Conservation (phyloP, 1,284 basidiomycete species). For the Rhodotorula glutinis region DNA sequence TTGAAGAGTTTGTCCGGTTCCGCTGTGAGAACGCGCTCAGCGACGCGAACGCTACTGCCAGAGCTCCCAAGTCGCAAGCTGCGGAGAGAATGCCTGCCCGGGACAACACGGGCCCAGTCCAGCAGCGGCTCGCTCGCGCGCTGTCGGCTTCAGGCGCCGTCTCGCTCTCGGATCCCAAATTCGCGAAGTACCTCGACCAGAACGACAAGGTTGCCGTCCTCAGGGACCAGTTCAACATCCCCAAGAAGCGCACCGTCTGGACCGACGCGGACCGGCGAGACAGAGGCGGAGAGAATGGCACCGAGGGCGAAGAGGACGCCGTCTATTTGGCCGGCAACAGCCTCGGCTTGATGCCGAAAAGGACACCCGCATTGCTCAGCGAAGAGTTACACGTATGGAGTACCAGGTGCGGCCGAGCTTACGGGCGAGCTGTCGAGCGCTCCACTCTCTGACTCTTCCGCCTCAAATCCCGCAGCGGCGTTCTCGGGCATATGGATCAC, state of each 20-base stretch:
- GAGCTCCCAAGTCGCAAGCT: too few relatives aligned
- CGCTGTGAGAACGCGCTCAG: too few relatives aligned
- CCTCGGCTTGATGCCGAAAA: slow-evolving; percentile 75
- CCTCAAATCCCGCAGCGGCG: slow-evolving; percentile 59
- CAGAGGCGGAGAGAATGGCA: not conserved
- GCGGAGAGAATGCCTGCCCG: not conserved
- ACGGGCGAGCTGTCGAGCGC: too few relatives aligned
- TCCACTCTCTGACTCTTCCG: too few relatives aligned
- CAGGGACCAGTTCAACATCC: slow-evolving; percentile 27
- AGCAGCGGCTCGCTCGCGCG: slow-evolving; percentile 7
- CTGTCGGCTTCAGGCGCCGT: slow-evolving; percentile 31
- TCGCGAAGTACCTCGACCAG: slow-evolving; percentile 34
- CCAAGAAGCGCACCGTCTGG: slow-evolving; percentile 20
- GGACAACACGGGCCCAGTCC: not conserved
- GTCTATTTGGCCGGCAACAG: slow-evolving; percentile 97
- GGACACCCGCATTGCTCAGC: slow-evolving; percentile 66
- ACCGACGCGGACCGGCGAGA: not conserved
- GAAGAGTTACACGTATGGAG: slow-evolving; percentile 89
- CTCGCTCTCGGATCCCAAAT: slow-evolving; percentile 22
- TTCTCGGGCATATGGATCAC: slow-evolving; percentile 88
- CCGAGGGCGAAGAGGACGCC: slow-evolving; percentile 54
- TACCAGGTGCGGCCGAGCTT: slow-evolving; percentile 61
- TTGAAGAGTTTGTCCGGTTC: too few relatives aligned
- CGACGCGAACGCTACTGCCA: too few relatives aligned
- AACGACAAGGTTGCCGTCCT: slow-evolving; percentile 20